Percentiles rank a stretch among this genome's conserved stretches.
Conservation (phyloP, 148 eudicot genomes). For the Rheum nobile region DNA sequence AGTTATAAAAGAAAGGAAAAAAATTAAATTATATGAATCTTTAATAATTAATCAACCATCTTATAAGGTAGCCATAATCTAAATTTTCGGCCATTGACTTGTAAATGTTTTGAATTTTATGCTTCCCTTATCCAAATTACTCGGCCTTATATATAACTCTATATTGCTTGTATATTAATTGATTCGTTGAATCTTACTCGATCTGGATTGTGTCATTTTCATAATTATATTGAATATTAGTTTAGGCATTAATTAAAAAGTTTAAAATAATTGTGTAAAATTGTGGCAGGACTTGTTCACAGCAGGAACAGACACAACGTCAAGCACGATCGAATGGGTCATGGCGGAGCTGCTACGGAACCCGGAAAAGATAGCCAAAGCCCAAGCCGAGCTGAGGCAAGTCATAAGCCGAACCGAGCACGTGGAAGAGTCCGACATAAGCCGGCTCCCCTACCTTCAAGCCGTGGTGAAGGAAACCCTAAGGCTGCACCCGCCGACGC, state of each 20-base stretch:
- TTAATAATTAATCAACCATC: neutral
- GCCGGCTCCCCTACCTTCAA: constrained; percentile 22
- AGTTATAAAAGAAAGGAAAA: neutral
- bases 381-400: constrained; percentile 16
- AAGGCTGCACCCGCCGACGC: constrained; percentile 29
- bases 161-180: no score
- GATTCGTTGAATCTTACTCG: neutral
- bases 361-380: constrained; percentile 11
- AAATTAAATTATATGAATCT: neutral
- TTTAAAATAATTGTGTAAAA: constrained; percentile 12
- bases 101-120: neutral
- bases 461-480: constrained; percentile 32
- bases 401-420: constrained; percentile 14
- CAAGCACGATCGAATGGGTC: constrained; percentile 8
- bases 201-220: neutral
- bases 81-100: neutral
- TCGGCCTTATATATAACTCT: no score
- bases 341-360: constrained; percentile 5
- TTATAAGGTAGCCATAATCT: neutral
- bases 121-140: neutral
- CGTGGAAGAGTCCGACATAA: constrained; percentile 22
- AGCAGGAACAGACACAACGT: constrained; percentile 10
- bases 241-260: neutral
- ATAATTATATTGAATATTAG: constrained; percentile 10
- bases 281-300: constrained; percentile 28